phyloP scores from a whole-genome alignment of 2,329 filamentous ascomycete species.

The Penicillium sp. region DNA sequence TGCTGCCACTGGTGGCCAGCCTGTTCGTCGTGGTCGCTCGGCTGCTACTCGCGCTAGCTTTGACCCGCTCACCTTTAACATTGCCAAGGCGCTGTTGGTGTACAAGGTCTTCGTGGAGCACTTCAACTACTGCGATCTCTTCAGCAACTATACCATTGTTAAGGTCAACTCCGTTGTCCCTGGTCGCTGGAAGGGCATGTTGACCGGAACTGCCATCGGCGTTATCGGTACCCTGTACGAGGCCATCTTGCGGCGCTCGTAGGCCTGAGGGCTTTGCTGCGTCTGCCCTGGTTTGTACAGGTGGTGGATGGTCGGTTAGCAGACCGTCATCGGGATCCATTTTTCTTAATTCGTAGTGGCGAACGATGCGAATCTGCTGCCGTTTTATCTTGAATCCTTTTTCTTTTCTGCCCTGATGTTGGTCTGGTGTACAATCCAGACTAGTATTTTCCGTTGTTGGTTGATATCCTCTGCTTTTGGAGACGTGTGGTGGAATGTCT shows the following conservation, averaged over 20 bases:
- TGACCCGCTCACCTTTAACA: constrained; percentile 87
- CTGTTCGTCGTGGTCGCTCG: constrained; percentile 27
- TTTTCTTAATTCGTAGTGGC: background rate
- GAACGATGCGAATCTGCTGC: constrained; percentile 1
- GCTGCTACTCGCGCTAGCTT: constrained; percentile 44
- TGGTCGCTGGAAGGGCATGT: constrained; percentile 39
- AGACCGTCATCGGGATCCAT: constrained; percentile 1
- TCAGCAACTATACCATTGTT: constrained; percentile 34
- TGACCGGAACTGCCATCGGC: constrained; percentile 44
- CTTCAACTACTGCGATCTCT: constrained; percentile 40
- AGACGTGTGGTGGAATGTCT: constrained; percentile 3
- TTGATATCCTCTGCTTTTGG: constrained; percentile 13
- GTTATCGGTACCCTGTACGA: constrained; percentile 46
- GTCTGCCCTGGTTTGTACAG: constrained; percentile 18
- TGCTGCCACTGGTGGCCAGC: constrained; percentile 27
- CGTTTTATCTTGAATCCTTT: background rate
- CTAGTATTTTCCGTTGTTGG: background rate
- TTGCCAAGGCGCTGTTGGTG: constrained; percentile 77
- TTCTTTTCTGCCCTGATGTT: background rate
- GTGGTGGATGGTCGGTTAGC: constrained; percentile 6
- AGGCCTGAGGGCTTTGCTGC: constrained; percentile 7
- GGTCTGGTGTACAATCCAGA: background rate
- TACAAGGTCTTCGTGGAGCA: constrained; percentile 72
- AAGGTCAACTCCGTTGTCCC: constrained; percentile 40
- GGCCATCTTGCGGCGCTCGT: constrained; percentile 44